phyloP scores from a whole-genome alignment of 2,329 filamentous ascomycete genomes.

The Cercospora sp. region DNA sequence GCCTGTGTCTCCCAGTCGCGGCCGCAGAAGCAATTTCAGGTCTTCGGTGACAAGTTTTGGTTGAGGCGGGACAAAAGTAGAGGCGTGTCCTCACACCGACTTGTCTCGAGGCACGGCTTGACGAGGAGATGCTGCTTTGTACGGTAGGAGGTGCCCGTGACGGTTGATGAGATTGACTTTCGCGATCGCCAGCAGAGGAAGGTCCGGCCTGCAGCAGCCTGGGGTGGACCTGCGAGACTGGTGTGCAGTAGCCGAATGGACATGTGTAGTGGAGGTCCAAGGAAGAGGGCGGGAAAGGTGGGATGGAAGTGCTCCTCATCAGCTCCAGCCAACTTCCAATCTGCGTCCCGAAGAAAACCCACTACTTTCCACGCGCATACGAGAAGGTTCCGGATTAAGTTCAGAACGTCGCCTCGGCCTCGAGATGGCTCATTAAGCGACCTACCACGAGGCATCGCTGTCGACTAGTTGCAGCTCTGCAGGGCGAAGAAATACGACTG shows the following conservation, averaged over 20 bases:
- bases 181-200: slow-evolving; percentile 15
- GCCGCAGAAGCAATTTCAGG: not conserved
- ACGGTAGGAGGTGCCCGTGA: slow-evolving; percentile 1
- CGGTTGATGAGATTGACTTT: slow-evolving; percentile 17
- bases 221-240: slow-evolving; percentile 6
- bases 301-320: slow-evolving; percentile 1
- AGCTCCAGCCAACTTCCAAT: slow-evolving; percentile 3
- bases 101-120: not conserved
- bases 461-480: not conserved
- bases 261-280: slow-evolving; percentile 8
- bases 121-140: not conserved
- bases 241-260: slow-evolving; percentile 10
- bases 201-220: slow-evolving; percentile 6
- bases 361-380: not conserved
- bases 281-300: slow-evolving; percentile 13
- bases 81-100: not conserved
- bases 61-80: slow-evolving; percentile 2
- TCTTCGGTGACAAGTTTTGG: not conserved
- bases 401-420: not conserved
- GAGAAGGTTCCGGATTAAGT: not conserved
- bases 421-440: not conserved
- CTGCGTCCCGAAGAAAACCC: slow-evolving; percentile 9
- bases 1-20: not conserved
- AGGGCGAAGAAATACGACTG: not conserved
- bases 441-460: not conserved